phyloP scores from a whole-genome alignment of 1,284 basidiomycete genomes.

The Cryptococcus amylolentus region DNA sequence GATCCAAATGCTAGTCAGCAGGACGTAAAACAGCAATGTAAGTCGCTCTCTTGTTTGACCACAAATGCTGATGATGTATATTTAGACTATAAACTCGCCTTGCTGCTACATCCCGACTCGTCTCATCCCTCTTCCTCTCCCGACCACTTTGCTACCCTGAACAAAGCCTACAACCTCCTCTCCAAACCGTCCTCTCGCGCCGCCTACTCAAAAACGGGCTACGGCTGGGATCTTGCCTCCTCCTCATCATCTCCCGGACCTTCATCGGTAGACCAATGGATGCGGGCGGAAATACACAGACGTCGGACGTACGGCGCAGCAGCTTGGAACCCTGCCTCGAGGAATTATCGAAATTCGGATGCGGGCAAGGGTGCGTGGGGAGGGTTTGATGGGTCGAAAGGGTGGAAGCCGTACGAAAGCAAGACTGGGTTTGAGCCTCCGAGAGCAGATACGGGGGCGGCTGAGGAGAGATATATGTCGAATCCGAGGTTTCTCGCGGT shows the following conservation, averaged over 20 bases:
- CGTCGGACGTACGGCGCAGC: constrained; percentile 30
- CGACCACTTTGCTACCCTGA: constrained; percentile 42
- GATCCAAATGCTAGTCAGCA: constrained; percentile 27
- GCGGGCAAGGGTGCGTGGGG: constrained; percentile 31
- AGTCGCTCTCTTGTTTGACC: constrained; percentile 11
- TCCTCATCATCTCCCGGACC: neutral
- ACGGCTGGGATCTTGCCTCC: constrained; percentile 36
- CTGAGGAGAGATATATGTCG: constrained; percentile 30
- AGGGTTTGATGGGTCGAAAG: constrained; percentile 22
- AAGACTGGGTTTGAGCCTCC: constrained; percentile 12
- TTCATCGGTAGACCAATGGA: neutral
- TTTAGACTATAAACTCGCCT: constrained; percentile 46
- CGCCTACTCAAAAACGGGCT: constrained; percentile 40
- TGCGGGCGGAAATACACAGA: constrained; percentile 23
- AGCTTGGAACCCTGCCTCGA: constrained; percentile 22
- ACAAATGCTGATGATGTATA: neutral
- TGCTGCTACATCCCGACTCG: constrained; percentile 48
- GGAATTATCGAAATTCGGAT: constrained; percentile 28
- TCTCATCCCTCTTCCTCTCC: constrained; percentile 45
- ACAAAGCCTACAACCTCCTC: constrained; percentile 46
- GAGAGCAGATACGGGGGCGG: constrained; percentile 12
- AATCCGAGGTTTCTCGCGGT: constrained; percentile 24
- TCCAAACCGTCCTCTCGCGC: constrained; percentile 28
- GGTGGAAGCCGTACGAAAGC: constrained; percentile 18
- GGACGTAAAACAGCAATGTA: constrained; percentile 46